phyloP scores from a whole-genome alignment of 2,329 filamentous ascomycete species.

The Ceratocystis papillata region DNA sequence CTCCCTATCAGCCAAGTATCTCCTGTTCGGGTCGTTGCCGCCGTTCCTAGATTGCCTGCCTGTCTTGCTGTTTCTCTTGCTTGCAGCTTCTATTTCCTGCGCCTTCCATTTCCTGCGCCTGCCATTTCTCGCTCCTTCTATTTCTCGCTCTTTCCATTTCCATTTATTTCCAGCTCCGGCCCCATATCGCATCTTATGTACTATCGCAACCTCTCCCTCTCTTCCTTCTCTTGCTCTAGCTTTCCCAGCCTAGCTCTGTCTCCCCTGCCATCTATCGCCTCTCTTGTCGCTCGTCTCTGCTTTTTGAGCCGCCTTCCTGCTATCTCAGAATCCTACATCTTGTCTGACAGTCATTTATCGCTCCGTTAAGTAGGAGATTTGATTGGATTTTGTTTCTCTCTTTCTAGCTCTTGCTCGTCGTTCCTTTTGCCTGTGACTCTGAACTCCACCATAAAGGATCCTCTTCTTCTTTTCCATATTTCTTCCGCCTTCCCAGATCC shows the following conservation, averaged over 20 bases:
- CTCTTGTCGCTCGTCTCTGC: background rate
- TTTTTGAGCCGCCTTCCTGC: background rate
- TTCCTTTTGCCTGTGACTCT: background rate
- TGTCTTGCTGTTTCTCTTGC: background rate
- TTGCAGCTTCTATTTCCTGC: background rate
- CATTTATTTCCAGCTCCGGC: background rate
- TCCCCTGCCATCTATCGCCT: background rate
- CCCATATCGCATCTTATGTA: background rate
- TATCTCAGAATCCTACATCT: background rate
- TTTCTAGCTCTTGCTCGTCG: background rate
- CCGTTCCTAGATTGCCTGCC: background rate
- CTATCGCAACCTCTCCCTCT: background rate
- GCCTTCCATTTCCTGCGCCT: background rate
- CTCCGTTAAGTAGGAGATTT: background rate
- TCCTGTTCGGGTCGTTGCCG: background rate
- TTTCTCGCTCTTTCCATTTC: background rate
- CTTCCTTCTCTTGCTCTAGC: background rate
- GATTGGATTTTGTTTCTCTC: background rate
- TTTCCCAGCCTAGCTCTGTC: background rate
- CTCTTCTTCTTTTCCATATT: constrained; percentile 9
- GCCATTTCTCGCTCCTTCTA: background rate
- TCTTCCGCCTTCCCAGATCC: background rate
- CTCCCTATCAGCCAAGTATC: no score
- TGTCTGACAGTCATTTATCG: background rate
- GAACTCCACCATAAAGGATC: background rate